Base-by-base conservation (phyloP, 2,329 filamentous ascomycete genomes). In the Kalmusia sp. region DNA sequence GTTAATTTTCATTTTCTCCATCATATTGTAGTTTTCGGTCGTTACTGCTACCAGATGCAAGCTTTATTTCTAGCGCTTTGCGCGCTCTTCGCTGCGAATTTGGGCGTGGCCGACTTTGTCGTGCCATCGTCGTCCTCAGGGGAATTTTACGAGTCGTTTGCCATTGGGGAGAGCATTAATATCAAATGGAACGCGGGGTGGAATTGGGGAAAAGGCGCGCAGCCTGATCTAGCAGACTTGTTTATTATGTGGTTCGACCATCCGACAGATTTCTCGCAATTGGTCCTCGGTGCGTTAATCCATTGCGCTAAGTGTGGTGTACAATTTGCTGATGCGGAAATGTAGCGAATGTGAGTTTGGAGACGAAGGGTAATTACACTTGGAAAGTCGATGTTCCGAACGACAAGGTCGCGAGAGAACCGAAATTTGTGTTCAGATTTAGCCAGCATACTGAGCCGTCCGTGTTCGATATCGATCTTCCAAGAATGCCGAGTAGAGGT, bases 141-240 rank as follows among this genome's bases (percentile, higher is more conserved):
- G 5, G 48, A 50, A n/a, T 25, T 43, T 14, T 25, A 34, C 19
- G 25, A 50, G 30, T 19, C 40, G 12, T 39, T 31, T 9, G 31
- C n/a, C 7, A 15, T 37, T 19, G 49, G 33, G 2, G 40, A 45
- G 14, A 40, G 17, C 6, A 39, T 51, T 14, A 17, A 39, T 14
- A 45, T 51, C 6, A 9, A 8, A 12, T 45, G 49, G 39, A 45
- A 51, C 24, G 31, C 39, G 24, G 49, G 49, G 19, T 51, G 47
- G 47, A 12, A 24, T 15, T 41, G 28, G 30, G 49, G 48, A 2
- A 19, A 14, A 24, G 28, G 39, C 12, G 39, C 17, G 39, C 49
- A 51, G 40, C 49, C 49, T 3, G 21, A 35, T 4, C 4, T 17
- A 5, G 34, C 14, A 12, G 43, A 52, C 21, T 24, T 48, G 7